phyloP scores from a whole-genome alignment of 23 red algal genomes.

The Agarophyton chilense region DNA sequence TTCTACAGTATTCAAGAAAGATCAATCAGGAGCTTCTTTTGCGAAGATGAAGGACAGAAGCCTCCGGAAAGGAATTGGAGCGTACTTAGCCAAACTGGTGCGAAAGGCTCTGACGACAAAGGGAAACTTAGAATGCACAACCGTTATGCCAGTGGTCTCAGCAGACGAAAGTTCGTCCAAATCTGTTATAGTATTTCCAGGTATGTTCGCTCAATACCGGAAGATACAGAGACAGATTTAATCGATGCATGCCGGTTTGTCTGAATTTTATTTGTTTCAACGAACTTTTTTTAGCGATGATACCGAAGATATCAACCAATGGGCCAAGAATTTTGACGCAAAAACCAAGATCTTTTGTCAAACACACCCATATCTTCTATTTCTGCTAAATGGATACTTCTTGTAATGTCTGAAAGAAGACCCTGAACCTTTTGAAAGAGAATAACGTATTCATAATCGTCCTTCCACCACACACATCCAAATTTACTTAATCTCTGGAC shows the following conservation, averaged over 20 bases:
- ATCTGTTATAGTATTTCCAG: slow-evolving; percentile 33
- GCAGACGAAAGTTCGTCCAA: slow-evolving; percentile 20
- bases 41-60: background rate
- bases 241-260: background rate
- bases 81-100: background rate
- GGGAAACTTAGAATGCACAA: slow-evolving; percentile 22
- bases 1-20: too few relatives aligned
- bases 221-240: background rate
- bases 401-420: slow-evolving; percentile 21
- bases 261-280: slow-evolving; percentile 29
- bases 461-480: slow-evolving; percentile 28
- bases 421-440: slow-evolving; percentile 13
- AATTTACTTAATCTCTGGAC: slow-evolving; percentile 12
- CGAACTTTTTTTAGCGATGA: background rate
- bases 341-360: slow-evolving; percentile 2
- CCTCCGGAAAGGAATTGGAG: background rate
- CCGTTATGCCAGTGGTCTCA: background rate
- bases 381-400: slow-evolving; percentile 22
- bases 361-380: background rate
- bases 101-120: background rate
- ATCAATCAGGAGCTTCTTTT: slow-evolving; percentile 22
- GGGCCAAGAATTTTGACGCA: slow-evolving; percentile 31
- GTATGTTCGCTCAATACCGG: slow-evolving; percentile 18
- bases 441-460: slow-evolving; percentile 13
- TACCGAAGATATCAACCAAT: slow-evolving; percentile 10